Percentiles rank a stretch among this genome's conserved stretches.
Conservation (phyloP, 176 grass and related monocot genomes). For the barley (Hordeum vulgare) region MorexV3_pseudomolecules_assembly NC_058523.1:22998659-22999158, state of each 20-base stretch:
- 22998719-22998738: conserved; percentile 86
- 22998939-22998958: background rate
- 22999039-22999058: conserved; percentile 83
- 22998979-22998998: conserved; percentile 39
- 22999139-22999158: conserved; percentile 67
- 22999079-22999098: conserved; percentile 75
- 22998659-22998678: conserved; percentile 67
- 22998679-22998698: conserved; percentile 96
- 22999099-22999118: conserved; percentile 64
- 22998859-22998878: conserved; percentile 81
- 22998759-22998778: conserved; percentile 79
- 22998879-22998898: conserved; percentile 92
- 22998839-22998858: conserved; percentile 85
- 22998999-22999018: conserved; percentile 79
- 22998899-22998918: conserved; percentile 16
- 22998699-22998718: conserved; percentile 76
- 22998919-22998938: background rate
- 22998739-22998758: conserved; percentile 50
- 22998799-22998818: conserved; percentile 80
- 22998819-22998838: conserved; percentile 73
- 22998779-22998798: conserved; percentile 66
- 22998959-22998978: background rate
- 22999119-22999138: conserved; percentile 70
- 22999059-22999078: conserved; percentile 84
- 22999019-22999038: conserved; percentile 88